Evolutionary conservation across 2,329 filamentous ascomycete genomes (phyloP), one percentile per base, ranked within the genome.

Genomic region (Neoscytalidium dimidiatum): DNA sequence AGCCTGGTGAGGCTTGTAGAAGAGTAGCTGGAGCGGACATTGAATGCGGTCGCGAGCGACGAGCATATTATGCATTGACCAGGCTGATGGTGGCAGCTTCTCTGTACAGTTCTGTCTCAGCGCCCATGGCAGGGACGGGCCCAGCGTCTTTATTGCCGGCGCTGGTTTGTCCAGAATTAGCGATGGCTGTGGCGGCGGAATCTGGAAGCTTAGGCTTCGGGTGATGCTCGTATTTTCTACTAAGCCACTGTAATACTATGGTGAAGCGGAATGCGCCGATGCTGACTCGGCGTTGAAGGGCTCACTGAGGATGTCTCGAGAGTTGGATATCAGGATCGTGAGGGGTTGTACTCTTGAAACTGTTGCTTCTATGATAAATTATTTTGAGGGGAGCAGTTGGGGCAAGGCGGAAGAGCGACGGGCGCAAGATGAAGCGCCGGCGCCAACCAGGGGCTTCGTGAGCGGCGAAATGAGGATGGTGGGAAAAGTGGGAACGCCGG

Each of bases 401-500:
- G 6, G 31, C 29, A 19, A 11, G 19, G 29, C 17, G 19, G 31
- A 14, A n/a, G 26, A 56, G 13, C 28, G 52, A 9, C 33, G 26
- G 49, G 49, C 9, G 17, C n/a, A 31, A 21, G 17, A 26, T 29
- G 52, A 41, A 19, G 52, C 35, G 28, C 29, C 19, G 51, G 51
- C 46, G 46, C 46, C 46, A 29, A 31, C 2, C 13, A 19, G 26
- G 48, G 28, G 48, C 28, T 26, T 2, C 1, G 9, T 48, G 13
- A 17, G 8, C 19, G 2, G 46, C 21, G 52, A 56, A 41, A 41
- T 56, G 52, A 56, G 52, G 44, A 56, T 21, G 44, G 41, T 21
- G 52, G 17, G 31, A 56, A 56, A 56, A 56, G 52, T 41, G 52
- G 52, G 52, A 56, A 41, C 38, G 26, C 3, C 53, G 21, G 53